Evolutionary conservation across 768 basidiomycete species (phyloP).

Genomic region (Mycena indigotica): DNA sequence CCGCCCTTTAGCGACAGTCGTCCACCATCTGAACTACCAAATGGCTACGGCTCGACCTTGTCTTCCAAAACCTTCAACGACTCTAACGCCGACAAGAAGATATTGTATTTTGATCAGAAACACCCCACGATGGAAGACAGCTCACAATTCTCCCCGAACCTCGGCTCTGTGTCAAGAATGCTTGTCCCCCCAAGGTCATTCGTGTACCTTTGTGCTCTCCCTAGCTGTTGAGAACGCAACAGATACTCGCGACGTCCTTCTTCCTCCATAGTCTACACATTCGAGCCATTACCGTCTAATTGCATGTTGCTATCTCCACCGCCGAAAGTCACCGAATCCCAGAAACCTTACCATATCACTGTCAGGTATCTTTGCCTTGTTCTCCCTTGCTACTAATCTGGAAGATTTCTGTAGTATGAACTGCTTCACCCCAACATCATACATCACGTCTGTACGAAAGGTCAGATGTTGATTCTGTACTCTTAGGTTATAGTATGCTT

Average conservation of each 20-base stretch:
- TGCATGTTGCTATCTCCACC: conserved; percentile 42
- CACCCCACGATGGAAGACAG: too few relatives aligned
- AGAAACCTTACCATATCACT: conserved; percentile 45
- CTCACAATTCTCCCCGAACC: too few relatives aligned
- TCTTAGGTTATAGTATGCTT: neutral
- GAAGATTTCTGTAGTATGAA: conserved; percentile 36
- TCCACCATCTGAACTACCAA: too few relatives aligned
- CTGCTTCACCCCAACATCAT: conserved; percentile 52
- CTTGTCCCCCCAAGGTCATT: neutral
- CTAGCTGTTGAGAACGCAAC: neutral
- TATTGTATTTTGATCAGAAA: too few relatives aligned
- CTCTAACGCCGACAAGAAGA: too few relatives aligned
- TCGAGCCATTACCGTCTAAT: conserved; percentile 40
- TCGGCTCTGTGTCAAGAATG: too few relatives aligned
- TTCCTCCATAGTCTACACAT: conserved; percentile 40
- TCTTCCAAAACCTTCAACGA: too few relatives aligned
- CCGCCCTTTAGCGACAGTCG: too few relatives aligned
- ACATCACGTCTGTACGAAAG: conserved; percentile 46
- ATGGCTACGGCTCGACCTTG: too few relatives aligned
- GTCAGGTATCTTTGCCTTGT: conserved; percentile 26
- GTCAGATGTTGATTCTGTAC: neutral
- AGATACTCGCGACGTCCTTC: conserved; percentile 26
- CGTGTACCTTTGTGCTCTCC: too few relatives aligned
- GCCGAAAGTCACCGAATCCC: conserved; percentile 31
- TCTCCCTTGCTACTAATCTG: neutral